A percentile compares a stretch with the other conserved stretches of the same genome.
Evolutionary conservation across 78 protist genomes (phyloP).

Genomic region (Speleostelium caveatum): DNA sequence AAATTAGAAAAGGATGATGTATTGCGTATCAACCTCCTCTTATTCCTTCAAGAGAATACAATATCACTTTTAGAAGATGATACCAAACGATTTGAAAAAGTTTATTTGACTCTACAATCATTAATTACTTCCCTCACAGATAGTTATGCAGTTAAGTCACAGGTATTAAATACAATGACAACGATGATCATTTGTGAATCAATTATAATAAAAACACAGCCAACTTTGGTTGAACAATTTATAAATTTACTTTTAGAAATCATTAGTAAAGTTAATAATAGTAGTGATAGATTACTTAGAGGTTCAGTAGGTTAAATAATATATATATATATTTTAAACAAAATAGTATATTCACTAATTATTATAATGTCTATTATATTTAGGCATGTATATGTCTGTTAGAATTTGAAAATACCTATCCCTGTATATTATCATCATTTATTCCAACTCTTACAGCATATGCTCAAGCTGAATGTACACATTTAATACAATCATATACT

Average conservation of each 20-base stretch:
- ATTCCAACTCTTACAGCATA: conserved; percentile 4
- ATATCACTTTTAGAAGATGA: conserved; percentile 52
- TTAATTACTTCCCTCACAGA: conserved; percentile 40
- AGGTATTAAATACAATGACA: conserved; percentile 65
- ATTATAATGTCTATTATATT: neutral
- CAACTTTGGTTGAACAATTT: conserved; percentile 43
- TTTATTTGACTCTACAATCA: conserved; percentile 41
- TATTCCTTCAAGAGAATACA: conserved; percentile 66
- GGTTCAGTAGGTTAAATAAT: conserved; percentile 40
- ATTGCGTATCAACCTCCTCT: conserved; percentile 18
- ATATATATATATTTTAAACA: neutral
- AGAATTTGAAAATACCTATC: conserved; percentile 69
- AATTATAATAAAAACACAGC: conserved; percentile 49
- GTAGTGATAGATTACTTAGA: conserved; percentile 56
- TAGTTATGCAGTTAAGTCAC: conserved; percentile 53
- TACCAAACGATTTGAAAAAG: conserved; percentile 55
- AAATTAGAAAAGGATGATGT: conserved; percentile 54
- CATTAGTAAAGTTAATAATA: conserved; percentile 32
- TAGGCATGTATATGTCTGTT: conserved; percentile 66
- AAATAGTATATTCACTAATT: neutral
- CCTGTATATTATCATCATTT: conserved; percentile 51
- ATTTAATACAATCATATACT: conserved; percentile 56
- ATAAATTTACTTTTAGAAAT: conserved; percentile 40
- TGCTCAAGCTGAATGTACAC: conserved; percentile 46
- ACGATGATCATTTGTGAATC: conserved; percentile 50